A percentile compares a stretch with the other conserved stretches of the same genome.
These are phyloP conservation scores for Hypoxylon intermedium DNA, from an alignment of 495 filamentous ascomycete genomes.

Conservation along the genomic window DNA sequence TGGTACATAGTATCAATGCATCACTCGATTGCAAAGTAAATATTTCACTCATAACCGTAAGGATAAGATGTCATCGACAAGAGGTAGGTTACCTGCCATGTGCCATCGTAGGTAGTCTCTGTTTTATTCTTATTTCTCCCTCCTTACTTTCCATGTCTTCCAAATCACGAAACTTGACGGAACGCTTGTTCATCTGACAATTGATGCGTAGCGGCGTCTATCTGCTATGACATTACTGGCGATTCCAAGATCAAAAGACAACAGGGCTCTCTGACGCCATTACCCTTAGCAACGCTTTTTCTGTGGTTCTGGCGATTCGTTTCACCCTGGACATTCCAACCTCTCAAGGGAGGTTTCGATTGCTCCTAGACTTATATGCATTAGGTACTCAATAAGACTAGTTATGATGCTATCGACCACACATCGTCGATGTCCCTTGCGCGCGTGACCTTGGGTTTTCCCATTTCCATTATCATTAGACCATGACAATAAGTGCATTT, in stretches of 20 bases:
- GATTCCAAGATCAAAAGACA: constrained; percentile 59
- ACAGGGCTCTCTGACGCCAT: constrained; percentile 68
- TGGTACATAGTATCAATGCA: constrained; percentile 31
- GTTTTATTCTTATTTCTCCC: neutral
- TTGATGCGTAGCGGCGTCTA: constrained; percentile 59
- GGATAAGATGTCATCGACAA: neutral
- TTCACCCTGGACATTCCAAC: constrained; percentile 61
- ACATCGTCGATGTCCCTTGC: no score
- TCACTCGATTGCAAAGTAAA: neutral
- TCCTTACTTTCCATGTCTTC: constrained; percentile 1
- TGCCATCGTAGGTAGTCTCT: constrained; percentile 24
- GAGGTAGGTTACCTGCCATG: constrained; percentile 12
- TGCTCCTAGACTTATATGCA: no score
- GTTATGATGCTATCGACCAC: no score
- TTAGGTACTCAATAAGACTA: no score
- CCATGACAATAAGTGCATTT: no score
- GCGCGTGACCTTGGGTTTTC: no score
- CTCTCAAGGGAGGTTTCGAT: neutral
- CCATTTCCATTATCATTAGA: no score
- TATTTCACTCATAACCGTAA: neutral
- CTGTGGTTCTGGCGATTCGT: constrained; percentile 64
- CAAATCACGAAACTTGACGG: constrained; percentile 31
- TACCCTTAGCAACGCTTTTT: constrained; percentile 44
- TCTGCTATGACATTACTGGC: constrained; percentile 61
- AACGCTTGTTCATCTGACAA: constrained; percentile 59